Conservation (phyloP, 139 green algal genomes). For the Coccomyxa sp. region DNA sequence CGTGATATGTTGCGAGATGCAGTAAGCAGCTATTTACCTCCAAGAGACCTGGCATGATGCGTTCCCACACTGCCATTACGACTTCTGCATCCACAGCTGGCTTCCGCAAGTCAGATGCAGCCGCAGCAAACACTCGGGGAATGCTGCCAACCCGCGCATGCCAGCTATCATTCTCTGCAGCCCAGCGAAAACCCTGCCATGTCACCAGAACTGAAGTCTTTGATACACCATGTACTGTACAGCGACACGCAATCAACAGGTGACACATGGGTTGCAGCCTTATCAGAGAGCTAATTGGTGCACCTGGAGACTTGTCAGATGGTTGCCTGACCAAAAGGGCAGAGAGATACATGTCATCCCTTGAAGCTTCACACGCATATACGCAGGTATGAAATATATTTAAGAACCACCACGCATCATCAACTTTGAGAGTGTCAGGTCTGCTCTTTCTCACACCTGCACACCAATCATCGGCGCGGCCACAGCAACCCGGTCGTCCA, state of each 20-base stretch:
- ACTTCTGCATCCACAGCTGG: conserved; percentile 2
- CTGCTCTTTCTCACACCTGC: conserved; percentile 20
- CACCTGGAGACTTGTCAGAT: neutral
- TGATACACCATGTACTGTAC: neutral
- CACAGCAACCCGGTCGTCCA: conserved; percentile 47
- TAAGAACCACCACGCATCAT: too few relatives aligned
- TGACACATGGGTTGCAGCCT: neutral
- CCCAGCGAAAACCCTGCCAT: conserved; percentile 40
- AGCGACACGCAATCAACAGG: neutral
- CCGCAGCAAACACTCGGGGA: conserved; percentile 44
- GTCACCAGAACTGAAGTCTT: neutral
- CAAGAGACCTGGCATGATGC: neutral
- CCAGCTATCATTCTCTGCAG: conserved; percentile 44
- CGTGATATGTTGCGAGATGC: neutral
- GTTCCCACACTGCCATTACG: conserved; percentile 2
- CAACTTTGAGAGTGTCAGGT: too few relatives aligned
- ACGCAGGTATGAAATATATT: neutral
- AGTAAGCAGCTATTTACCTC: neutral
- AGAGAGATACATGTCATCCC: neutral
- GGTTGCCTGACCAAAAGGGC: neutral
- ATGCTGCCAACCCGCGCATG: conserved; percentile 45
- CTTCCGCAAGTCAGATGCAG: conserved; percentile 19
- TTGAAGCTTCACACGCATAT: neutral
- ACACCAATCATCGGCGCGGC: conserved; percentile 63
- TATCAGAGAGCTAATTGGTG: neutral